Evolutionary conservation across 257 asterid genomes (phyloP).

Genomic region (Coffea canephora): DNA sequence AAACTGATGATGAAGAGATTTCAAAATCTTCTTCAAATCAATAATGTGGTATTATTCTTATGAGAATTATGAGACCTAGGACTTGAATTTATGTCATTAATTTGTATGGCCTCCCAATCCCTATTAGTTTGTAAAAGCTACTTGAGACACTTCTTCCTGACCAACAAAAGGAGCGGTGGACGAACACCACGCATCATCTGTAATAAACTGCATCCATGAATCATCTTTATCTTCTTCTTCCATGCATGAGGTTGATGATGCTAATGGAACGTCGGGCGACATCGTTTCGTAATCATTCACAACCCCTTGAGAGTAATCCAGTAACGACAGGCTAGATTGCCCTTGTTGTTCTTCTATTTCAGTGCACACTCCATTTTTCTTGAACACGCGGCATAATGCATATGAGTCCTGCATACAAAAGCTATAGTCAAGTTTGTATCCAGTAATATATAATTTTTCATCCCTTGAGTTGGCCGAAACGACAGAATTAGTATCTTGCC

Average conservation of each 20-base stretch:
- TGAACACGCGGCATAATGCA: slow-evolving; percentile 92
- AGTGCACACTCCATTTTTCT: slow-evolving; percentile 80
- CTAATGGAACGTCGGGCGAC: slow-evolving; percentile 72
- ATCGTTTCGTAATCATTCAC: slow-evolving; percentile 51
- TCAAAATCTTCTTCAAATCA: neutral
- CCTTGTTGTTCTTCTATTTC: slow-evolving; percentile 80
- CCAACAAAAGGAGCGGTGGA: slow-evolving; percentile 47
- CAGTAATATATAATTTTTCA: too few relatives aligned
- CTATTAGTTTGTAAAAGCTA: slow-evolving; percentile 54
- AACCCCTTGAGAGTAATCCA: slow-evolving; percentile 53
- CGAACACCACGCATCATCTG: slow-evolving; percentile 90
- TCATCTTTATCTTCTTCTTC: slow-evolving; percentile 77
- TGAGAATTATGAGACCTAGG: neutral
- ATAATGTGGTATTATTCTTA: neutral
- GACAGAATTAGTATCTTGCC: too few relatives aligned
- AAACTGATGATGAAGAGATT: neutral
- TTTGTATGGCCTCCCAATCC: slow-evolving; percentile 16
- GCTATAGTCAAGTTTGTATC: neutral
- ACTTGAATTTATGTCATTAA: neutral
- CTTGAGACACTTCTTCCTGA: slow-evolving; percentile 50
- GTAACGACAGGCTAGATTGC: slow-evolving; percentile 51
- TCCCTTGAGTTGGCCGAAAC: too few relatives aligned
- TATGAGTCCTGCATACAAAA: slow-evolving; percentile 67
- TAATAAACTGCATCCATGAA: slow-evolving; percentile 96
- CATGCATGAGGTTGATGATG: slow-evolving; percentile 54